phyloP scores from a whole-genome alignment of 2,329 filamentous ascomycete species.

The Parastagonospora nodorum region DNA sequence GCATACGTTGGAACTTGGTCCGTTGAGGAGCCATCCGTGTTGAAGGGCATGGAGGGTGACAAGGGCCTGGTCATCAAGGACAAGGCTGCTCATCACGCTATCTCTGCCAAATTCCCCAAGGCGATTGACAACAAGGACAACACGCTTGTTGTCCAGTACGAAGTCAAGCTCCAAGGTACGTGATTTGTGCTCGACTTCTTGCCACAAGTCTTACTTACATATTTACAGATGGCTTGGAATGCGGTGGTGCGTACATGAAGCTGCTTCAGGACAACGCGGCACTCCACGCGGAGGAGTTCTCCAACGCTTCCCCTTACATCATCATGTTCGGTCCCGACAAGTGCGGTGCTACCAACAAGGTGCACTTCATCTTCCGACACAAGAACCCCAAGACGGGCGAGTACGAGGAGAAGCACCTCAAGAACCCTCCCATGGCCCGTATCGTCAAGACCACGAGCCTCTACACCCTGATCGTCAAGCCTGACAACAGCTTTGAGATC shows the following conservation, averaged over 20 bases:
- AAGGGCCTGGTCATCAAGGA: slow-evolving; percentile 99
- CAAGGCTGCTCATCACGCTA: slow-evolving; percentile 95
- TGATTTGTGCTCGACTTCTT: slow-evolving; percentile 25
- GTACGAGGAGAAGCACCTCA: slow-evolving; percentile 99
- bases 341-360: slow-evolving; percentile 98
- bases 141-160: slow-evolving; percentile 96
- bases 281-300: slow-evolving; percentile 96
- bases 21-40: slow-evolving; percentile 89
- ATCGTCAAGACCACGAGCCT: slow-evolving; percentile 92
- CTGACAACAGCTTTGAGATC: slow-evolving; percentile 93
- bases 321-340: slow-evolving; percentile 99
- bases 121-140: slow-evolving; percentile 97
- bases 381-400: slow-evolving; percentile 99
- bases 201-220: slow-evolving; percentile 34
- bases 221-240: slow-evolving; percentile 82
- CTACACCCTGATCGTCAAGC: slow-evolving; percentile 95
- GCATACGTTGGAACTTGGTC: slow-evolving; percentile 96
- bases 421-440: slow-evolving; percentile 78
- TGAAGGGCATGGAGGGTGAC: slow-evolving; percentile 92
- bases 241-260: slow-evolving; percentile 98
- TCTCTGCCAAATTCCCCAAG: slow-evolving; percentile 97
- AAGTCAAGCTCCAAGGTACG: slow-evolving; percentile 98
- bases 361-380: slow-evolving; percentile 98
- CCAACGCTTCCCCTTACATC: slow-evolving; percentile 94
- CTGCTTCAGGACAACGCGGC: slow-evolving; percentile 96